Percentiles rank a stretch among this genome's conserved stretches.
phyloP scores from a whole-genome alignment of 176 grass and related monocot genomes.

The Ensete glaucum region DNA sequence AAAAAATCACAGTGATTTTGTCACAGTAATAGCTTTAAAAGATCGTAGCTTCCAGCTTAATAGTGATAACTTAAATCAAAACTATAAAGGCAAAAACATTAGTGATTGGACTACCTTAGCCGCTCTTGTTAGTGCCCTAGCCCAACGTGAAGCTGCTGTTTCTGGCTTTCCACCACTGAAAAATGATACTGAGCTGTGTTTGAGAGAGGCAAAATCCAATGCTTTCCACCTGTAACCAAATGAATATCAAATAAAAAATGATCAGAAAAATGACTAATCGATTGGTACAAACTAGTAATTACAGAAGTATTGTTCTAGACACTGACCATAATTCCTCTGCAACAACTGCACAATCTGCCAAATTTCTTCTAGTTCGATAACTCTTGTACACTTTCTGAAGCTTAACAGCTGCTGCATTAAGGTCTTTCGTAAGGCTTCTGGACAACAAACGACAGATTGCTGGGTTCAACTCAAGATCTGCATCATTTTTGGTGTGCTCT shows the following conservation, averaged over 20 bases:
- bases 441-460: neutral
- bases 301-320: neutral
- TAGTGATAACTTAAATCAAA: no score
- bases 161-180: slow-evolving; percentile 76
- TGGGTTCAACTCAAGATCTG: neutral
- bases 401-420: slow-evolving; percentile 18
- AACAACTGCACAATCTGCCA: slow-evolving; percentile 30
- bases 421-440: neutral
- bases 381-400: slow-evolving; percentile 21
- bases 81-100: neutral
- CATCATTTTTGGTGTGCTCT: neutral
- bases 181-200: slow-evolving; percentile 35
- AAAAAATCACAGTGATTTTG: neutral
- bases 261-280: neutral
- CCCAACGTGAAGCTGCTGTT: slow-evolving; percentile 77
- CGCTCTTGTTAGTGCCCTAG: slow-evolving; percentile 63
- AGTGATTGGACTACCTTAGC: slow-evolving; percentile 55
- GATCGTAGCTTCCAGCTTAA: neutral
- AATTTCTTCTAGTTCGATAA: slow-evolving; percentile 19
- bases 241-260: slow-evolving; percentile 2
- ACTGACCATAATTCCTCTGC: slow-evolving; percentile 89
- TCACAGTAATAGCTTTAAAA: neutral
- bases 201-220: slow-evolving; percentile 56
- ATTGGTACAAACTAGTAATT: neutral
- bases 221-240: slow-evolving; percentile 65